These are phyloP conservation scores for Cordia subcordata DNA, from an alignment of 257 asterid genomes.

Conservation along the genomic window DNA sequence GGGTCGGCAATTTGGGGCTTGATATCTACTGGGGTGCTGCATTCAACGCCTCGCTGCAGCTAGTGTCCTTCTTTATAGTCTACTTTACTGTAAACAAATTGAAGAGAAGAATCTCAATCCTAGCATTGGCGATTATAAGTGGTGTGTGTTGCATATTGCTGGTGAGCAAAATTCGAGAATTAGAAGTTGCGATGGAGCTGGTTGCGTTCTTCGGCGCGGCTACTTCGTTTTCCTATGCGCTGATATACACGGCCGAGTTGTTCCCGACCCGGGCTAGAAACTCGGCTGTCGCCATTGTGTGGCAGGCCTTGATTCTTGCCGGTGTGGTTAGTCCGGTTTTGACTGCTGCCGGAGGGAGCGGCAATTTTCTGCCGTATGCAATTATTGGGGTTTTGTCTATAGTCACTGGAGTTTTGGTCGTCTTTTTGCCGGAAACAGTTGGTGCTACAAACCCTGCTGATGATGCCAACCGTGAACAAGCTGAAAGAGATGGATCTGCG, in stretches of 20 bases:
- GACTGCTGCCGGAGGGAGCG: constrained; percentile 17
- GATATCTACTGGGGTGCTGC: constrained; percentile 34
- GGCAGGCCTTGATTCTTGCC: constrained; percentile 20
- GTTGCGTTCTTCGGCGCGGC: constrained; percentile 16
- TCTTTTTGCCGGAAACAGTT: constrained; percentile 26
- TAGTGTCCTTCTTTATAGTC: neutral
- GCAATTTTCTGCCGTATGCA: constrained; percentile 16
- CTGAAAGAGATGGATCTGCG: too few species aligned
- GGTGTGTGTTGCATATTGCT: constrained; percentile 20
- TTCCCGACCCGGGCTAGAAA: constrained; percentile 36
- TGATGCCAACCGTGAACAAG: neutral
- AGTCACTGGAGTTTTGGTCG: constrained; percentile 19
- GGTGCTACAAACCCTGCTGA: neutral
- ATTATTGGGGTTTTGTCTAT: constrained; percentile 17
- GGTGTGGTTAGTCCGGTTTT: constrained; percentile 29
- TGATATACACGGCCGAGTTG: constrained; percentile 25
- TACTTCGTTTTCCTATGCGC: constrained; percentile 2
- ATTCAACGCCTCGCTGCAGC: constrained; percentile 23
- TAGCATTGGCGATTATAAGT: constrained; percentile 19
- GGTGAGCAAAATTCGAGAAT: neutral
- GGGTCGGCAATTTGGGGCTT: constrained; percentile 32
- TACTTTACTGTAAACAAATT: constrained; percentile 1
- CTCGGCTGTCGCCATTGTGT: constrained; percentile 28
- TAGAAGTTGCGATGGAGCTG: constrained; percentile 17
- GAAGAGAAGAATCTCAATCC: constrained; percentile 11